Base-by-base conservation (phyloP, 2,329 filamentous ascomycete genomes). In the Leptographium flavum region DNA sequence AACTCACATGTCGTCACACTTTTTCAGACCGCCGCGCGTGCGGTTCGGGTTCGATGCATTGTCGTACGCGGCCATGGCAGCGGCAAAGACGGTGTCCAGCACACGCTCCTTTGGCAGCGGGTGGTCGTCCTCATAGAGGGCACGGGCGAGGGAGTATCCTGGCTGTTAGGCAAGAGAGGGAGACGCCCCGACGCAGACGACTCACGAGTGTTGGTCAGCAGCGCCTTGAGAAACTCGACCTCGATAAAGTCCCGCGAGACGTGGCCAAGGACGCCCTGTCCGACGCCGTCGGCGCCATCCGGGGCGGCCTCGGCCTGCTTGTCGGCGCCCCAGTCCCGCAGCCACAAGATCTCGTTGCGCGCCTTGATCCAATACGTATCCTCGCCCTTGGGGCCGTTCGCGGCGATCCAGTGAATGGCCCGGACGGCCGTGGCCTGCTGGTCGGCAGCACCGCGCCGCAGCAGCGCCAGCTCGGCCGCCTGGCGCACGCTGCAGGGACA, bases 21-120 rank as follows among this genome's bases (percentile, higher is more conserved):
- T 85, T 61, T 85, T 86, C 55, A 92, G 70, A 0, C 81, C 81
- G 15, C 85, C 85, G 52, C 84, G 71, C 2, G 74, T 83, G 45
- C 76, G 76, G 54, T 90, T 87, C 1, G 83, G 82, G 55, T 92
- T 92, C 21, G 81, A 84, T 3, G 85, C 84, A 56, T 85, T 85
- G 55, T 92, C 85, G 56, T 87, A 92, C 4, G 81, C 74, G 45
- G 74, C 69, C 64, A 87, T 72, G 1, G 81, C 80, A 39, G 77
- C 69, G 1, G 68, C 67, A 36, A 83, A 64, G 9, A 87, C 66
- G 1, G 76, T 74, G 5, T 76, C 69, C 55, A 77, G 73, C 2
- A 86, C 61, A 7, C 69, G 58, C 3, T 69, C 60, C 3, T 58
- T 55, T 2, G 69, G 55, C 3, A 85, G 63, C 5, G 72, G 70